Evolutionary conservation across 2,329 filamentous ascomycete genomes (phyloP).

Genomic region (Aspergillus pseudoglaucus): DNA sequence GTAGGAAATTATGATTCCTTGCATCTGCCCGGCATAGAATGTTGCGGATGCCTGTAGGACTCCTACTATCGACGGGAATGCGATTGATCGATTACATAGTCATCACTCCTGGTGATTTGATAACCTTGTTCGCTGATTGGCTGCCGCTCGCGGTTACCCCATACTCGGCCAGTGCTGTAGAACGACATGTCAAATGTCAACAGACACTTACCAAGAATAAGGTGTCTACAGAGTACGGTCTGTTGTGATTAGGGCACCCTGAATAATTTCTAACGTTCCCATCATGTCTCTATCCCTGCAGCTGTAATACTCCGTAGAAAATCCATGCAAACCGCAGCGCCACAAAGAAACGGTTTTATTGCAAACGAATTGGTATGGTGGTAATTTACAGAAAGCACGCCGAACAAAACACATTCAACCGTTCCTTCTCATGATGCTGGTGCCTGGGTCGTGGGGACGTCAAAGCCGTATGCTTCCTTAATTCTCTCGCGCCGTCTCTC

Average conservation of each 20-base stretch:
- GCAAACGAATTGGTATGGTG: conserved; percentile 16
- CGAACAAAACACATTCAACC: background rate
- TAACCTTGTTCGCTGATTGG: conserved; percentile 25
- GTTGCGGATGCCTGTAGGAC: background rate
- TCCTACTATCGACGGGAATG: background rate
- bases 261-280: too few relatives aligned
- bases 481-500: conserved; percentile 75
- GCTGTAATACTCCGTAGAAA: too few relatives aligned
- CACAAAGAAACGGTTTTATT: background rate
- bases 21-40: too few relatives aligned
- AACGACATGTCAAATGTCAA: too few relatives aligned
- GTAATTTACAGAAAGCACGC: conserved; percentile 22
- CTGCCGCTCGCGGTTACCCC: conserved; percentile 3
- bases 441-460: conserved; percentile 60
- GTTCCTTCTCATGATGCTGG: conserved; percentile 31
- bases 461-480: conserved; percentile 81
- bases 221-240: too few relatives aligned
- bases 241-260: too few relatives aligned
- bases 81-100: background rate
- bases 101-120: conserved; percentile 16
- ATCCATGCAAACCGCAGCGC: too few relatives aligned
- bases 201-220: too few relatives aligned
- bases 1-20: too few relatives aligned
- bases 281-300: too few relatives aligned
- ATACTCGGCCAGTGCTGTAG: background rate